A percentile compares a stretch with the other conserved stretches of the same genome.
These are phyloP conservation scores for Cicer cuneatum DNA, from an alignment of 306 rosid species.

Conservation along the genomic window DNA sequence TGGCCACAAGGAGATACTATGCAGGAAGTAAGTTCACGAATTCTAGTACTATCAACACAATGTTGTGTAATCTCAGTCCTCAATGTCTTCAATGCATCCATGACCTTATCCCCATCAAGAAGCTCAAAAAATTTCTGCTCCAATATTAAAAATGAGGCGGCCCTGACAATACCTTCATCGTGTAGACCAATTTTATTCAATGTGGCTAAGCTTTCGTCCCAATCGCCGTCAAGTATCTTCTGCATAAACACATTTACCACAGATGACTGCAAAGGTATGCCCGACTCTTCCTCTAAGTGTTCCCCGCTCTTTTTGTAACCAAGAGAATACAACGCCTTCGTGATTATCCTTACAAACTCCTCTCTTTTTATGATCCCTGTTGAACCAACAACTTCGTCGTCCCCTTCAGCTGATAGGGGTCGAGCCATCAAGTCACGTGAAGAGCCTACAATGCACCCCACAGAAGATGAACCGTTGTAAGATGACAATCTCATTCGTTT, in stretches of 20 bases:
- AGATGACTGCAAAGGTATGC: constrained; percentile 75
- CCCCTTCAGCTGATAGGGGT: constrained; percentile 87
- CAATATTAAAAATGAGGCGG: constrained; percentile 76
- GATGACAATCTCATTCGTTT: constrained; percentile 82
- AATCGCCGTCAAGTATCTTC: constrained; percentile 76
- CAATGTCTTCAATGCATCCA: constrained; percentile 82
- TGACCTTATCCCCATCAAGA: constrained; percentile 65
- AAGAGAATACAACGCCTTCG: constrained; percentile 87
- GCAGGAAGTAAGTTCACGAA: constrained; percentile 79
- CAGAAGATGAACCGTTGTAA: constrained; percentile 75
- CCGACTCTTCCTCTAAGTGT: constrained; percentile 89
- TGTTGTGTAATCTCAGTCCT: constrained; percentile 83
- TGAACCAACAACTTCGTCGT: constrained; percentile 72
- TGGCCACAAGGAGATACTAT: constrained; percentile 57
- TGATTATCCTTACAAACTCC: constrained; percentile 89
- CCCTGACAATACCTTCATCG: constrained; percentile 61
- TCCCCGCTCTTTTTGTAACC: constrained; percentile 87
- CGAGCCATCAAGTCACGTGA: constrained; percentile 91
- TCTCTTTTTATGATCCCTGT: constrained; percentile 76
- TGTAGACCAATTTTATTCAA: constrained; percentile 72
- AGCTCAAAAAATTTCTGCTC: constrained; percentile 91
- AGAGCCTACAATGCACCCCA: constrained; percentile 72
- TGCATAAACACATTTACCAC: constrained; percentile 72
- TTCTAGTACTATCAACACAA: constrained; percentile 59
- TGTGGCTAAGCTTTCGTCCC: constrained; percentile 77